Evolutionary conservation across 2,329 filamentous ascomycete genomes (phyloP).

Genomic region (Botrytis squamosa): DNA sequence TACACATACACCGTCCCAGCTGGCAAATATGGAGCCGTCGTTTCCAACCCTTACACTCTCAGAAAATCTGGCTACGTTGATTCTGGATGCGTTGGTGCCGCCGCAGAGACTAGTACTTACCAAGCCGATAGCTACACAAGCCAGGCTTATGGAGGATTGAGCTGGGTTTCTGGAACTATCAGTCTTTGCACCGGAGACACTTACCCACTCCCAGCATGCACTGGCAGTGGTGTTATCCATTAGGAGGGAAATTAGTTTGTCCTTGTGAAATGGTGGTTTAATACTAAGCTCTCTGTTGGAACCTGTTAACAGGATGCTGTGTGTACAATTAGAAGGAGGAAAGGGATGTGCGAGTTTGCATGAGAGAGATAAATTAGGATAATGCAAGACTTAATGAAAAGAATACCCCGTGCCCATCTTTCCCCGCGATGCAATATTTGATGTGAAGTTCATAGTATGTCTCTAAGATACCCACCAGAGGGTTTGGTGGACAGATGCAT

Average conservation of each 20-base stretch:
- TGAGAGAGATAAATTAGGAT: neutral
- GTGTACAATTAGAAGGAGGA: neutral
- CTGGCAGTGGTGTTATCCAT: neutral
- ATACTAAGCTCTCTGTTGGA: neutral
- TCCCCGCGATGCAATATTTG: neutral
- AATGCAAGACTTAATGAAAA: neutral
- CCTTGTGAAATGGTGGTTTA: neutral
- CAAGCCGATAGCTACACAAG: neutral
- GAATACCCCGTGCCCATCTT: neutral
- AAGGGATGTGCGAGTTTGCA: neutral
- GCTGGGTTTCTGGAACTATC: conserved; percentile 12
- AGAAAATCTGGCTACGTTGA: conserved; percentile 1
- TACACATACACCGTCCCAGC: conserved; percentile 11
- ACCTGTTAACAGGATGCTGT: neutral
- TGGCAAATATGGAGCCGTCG: neutral
- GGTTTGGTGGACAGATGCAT: neutral
- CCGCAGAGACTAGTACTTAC: neutral
- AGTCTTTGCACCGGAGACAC: neutral
- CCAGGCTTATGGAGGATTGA: neutral
- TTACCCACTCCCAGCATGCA: neutral
- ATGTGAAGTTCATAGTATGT: neutral
- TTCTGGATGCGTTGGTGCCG: neutral
- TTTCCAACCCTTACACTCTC: conserved; percentile 3
- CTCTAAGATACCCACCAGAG: neutral
- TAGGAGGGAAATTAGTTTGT: neutral